phyloP scores from a whole-genome alignment of 2,329 filamentous ascomycete species.

The Pseudogymnoascus sp. region DNA sequence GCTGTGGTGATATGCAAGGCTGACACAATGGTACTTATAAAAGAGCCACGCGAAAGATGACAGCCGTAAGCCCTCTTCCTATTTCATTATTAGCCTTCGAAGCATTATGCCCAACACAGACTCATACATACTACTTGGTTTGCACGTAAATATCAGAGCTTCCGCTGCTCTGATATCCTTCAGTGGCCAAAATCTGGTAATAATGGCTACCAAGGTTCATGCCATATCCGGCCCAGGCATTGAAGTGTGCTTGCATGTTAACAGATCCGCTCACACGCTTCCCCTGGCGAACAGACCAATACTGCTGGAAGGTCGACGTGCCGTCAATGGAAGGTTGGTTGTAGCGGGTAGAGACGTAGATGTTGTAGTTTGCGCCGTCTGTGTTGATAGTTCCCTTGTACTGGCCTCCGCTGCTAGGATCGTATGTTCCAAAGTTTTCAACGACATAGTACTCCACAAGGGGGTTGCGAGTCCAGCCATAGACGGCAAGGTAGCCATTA shows the following conservation, averaged over 20 bases:
- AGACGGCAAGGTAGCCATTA: constrained; percentile 43
- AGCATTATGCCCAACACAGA: constrained; percentile 32
- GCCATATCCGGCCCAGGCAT: constrained; percentile 42
- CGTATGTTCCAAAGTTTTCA: constrained; percentile 43
- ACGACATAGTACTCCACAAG: constrained; percentile 52
- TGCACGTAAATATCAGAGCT: constrained; percentile 33
- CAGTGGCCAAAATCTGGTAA: constrained; percentile 47
- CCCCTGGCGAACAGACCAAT: constrained; percentile 42
- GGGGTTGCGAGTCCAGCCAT: constrained; percentile 45
- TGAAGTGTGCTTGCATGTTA: constrained; percentile 41
- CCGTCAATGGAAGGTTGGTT: constrained; percentile 40
- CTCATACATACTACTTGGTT: neutral
- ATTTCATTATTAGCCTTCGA: constrained; percentile 35
- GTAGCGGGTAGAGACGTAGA: constrained; percentile 34
- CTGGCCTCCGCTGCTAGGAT: constrained; percentile 39
- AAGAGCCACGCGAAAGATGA: neutral
- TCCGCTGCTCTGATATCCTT: constrained; percentile 45
- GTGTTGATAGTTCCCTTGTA: constrained; percentile 42
- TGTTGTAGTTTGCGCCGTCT: constrained; percentile 45
- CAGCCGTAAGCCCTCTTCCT: neutral
- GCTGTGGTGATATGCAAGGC: neutral
- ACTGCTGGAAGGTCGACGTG: constrained; percentile 43
- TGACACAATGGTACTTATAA: neutral
- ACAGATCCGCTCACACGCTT: constrained; percentile 45
- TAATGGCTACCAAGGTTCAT: constrained; percentile 40